Percentiles rank a stretch among this genome's conserved stretches.
Conservation (phyloP, 805 yeast genomes). For the Cyberlindnera xylosilytica region DNA sequence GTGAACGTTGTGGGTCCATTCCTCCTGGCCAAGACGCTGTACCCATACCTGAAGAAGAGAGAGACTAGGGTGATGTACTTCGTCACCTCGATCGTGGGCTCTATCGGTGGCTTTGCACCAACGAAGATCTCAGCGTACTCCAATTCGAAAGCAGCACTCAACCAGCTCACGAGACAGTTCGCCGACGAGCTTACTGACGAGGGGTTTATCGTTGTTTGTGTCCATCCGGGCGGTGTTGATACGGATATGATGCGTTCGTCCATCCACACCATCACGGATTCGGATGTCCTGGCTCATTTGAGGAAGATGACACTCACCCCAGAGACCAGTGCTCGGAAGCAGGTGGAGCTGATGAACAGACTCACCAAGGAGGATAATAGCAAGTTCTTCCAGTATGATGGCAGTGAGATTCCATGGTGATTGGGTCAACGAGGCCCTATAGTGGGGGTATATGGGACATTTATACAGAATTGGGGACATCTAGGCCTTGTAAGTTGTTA, state of each 20-base stretch:
- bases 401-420: no score
- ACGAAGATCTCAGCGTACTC: slow-evolving; percentile 32
- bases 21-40: slow-evolving; percentile 3
- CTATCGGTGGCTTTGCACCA: slow-evolving; percentile 14
- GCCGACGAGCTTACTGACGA: slow-evolving; percentile 27
- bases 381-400: no score
- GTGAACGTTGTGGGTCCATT: slow-evolving; percentile 14
- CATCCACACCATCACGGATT: no score
- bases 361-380: no score
- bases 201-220: slow-evolving; percentile 29
- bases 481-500: no score
- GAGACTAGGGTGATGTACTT: slow-evolving; percentile 28
- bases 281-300: no score
- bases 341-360: no score
- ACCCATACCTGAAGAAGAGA: slow-evolving; percentile 18
- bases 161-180: slow-evolving; percentile 28
- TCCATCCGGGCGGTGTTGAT: slow-evolving; percentile 41
- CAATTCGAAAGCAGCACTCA: slow-evolving; percentile 36
- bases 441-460: no score
- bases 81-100: slow-evolving; percentile 28
- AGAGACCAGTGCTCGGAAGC: no score
- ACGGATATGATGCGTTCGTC: slow-evolving; percentile 34
- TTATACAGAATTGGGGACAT: no score
- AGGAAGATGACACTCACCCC: not conserved
- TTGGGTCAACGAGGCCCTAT: no score